Evolutionary conservation across 805 yeast species (phyloP).

Genomic region (Zygoascus tannicola): DNA sequence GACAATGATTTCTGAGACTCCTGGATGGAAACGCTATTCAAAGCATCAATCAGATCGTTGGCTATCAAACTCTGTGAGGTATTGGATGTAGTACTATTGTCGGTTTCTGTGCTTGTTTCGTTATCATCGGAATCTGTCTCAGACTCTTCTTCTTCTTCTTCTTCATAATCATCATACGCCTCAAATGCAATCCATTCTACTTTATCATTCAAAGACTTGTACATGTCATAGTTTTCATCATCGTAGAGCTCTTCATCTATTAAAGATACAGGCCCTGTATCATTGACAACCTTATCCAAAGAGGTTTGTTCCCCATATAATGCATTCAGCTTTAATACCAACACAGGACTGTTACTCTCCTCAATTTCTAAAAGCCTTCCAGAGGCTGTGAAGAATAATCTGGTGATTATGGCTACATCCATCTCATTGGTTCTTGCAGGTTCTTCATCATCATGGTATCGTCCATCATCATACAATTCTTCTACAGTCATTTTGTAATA

Average conservation of each 20-base stretch:
- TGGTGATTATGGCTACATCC: constrained; percentile 36
- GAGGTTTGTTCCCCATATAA: neutral
- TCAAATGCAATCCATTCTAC: constrained; percentile 50
- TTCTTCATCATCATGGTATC: constrained; percentile 56
- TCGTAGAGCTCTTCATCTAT: constrained; percentile 13
- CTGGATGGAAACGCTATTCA: constrained; percentile 3
- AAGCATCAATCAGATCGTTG: constrained; percentile 3
- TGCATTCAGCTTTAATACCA: constrained; percentile 44
- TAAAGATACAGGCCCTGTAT: constrained; percentile 1
- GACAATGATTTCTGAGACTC: constrained; percentile 36
- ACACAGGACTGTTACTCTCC: constrained; percentile 54
- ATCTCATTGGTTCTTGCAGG: constrained; percentile 32
- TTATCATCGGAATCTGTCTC: constrained; percentile 24
- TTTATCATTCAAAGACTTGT: constrained; percentile 7
- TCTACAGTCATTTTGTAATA: constrained; percentile 38
- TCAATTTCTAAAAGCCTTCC: constrained; percentile 56
- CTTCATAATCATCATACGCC: constrained; percentile 27
- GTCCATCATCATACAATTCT: constrained; percentile 59
- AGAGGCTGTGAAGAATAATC: constrained; percentile 60
- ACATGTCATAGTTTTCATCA: constrained; percentile 8
- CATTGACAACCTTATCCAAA: neutral
- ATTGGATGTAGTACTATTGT: constrained; percentile 14
- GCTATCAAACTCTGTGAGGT: neutral
- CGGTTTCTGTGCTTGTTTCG: constrained; percentile 5
- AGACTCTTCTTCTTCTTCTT: constrained; percentile 19